These are phyloP conservation scores for Diplogelasinospora grovesii DNA, from an alignment of 495 filamentous ascomycete species.

Conservation along the genomic window DNA sequence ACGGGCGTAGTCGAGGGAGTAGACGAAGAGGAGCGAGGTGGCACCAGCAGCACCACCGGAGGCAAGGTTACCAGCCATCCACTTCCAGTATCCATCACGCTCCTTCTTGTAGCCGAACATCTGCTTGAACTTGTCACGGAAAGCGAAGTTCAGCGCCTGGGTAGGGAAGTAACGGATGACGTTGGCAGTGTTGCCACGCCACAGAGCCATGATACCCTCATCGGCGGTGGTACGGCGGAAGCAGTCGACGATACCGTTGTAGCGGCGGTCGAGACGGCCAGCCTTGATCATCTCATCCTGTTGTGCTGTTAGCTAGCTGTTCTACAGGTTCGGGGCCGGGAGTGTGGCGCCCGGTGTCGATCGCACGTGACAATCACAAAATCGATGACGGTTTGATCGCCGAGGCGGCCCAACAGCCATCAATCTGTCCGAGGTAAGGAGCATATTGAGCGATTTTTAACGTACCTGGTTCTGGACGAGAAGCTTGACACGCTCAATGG, in stretches of 20 bases:
- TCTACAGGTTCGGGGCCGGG: too few species aligned
- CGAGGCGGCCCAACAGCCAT: neutral
- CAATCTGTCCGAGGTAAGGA: neutral
- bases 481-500: constrained; percentile 99
- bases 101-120: constrained; percentile 99
- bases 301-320: constrained; percentile 12
- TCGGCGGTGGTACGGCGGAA: constrained; percentile 79
- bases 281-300: constrained; percentile 99
- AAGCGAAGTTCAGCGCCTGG: constrained; percentile 99
- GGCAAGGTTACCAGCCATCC: constrained; percentile 99
- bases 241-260: constrained; percentile 89
- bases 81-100: constrained; percentile 93
- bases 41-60: constrained; percentile 99
- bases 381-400: neutral
- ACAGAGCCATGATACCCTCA: constrained; percentile 82
- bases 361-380: constrained; percentile 16
- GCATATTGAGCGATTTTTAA: constrained; percentile 9
- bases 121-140: constrained; percentile 99
- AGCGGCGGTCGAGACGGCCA: constrained; percentile 96
- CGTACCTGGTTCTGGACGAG: constrained; percentile 99
- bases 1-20: constrained; percentile 99
- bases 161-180: constrained; percentile 99
- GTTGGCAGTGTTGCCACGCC: constrained; percentile 99
- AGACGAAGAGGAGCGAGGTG: constrained; percentile 99
- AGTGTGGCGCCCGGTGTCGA: neutral